Conservation (phyloP, 73 alveolate genomes). For the Halteria grandinella region DNA sequence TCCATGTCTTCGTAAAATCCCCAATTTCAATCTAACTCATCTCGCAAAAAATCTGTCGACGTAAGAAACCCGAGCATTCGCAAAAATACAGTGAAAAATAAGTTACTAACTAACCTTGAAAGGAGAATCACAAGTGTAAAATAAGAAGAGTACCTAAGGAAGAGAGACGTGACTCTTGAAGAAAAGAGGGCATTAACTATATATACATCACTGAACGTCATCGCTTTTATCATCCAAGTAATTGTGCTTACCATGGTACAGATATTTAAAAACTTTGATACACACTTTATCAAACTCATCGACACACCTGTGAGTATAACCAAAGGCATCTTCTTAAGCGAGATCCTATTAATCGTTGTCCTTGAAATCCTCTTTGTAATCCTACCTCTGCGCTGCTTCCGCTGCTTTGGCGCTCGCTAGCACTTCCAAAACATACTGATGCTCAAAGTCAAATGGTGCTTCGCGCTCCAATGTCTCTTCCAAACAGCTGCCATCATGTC, state of each 20-base stretch:
- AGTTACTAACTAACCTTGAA: constrained; percentile 12
- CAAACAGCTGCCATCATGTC: constrained; percentile 22
- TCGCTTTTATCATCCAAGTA: neutral
- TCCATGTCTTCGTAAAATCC: no score
- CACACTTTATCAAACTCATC: neutral
- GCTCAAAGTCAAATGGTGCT: constrained; percentile 15
- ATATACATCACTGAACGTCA: neutral
- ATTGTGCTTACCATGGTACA: constrained; percentile 1
- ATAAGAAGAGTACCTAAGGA: constrained; percentile 21
- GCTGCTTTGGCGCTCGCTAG: constrained; percentile 33
- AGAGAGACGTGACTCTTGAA: constrained; percentile 36
- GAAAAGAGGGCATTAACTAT: neutral
- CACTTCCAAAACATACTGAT: constrained; percentile 32
- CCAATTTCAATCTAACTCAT: neutral
- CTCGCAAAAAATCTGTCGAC: neutral
- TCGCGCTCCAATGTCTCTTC: constrained; percentile 7
- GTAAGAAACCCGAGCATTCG: neutral
- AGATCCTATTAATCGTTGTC: neutral
- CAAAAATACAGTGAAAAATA: neutral
- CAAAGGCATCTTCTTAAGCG: neutral
- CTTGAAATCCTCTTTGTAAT: constrained; percentile 23
- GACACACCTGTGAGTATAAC: constrained; percentile 17
- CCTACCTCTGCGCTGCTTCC: constrained; percentile 40
- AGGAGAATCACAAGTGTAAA: constrained; percentile 26
- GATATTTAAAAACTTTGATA: neutral